phyloP scores from a whole-genome alignment of 2,329 filamentous ascomycete species.

The Nemania abortiva region DNA sequence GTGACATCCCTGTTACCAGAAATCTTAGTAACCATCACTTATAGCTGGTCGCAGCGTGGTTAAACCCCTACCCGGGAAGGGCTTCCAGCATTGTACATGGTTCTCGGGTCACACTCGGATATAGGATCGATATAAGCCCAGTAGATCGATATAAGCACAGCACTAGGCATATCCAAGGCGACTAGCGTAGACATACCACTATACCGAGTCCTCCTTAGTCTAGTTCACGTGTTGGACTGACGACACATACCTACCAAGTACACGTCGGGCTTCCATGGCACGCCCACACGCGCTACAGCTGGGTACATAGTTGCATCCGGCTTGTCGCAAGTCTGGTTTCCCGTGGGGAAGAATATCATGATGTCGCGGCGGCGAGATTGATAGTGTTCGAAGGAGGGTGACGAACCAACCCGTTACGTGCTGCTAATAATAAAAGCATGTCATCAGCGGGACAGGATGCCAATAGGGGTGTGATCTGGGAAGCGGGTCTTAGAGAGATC shows the following conservation, averaged over 20 bases:
- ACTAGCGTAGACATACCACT: background rate
- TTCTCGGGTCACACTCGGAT: slow-evolving; percentile 26
- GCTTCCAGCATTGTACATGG: background rate
- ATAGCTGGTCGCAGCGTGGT: slow-evolving; percentile 2
- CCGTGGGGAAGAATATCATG: slow-evolving; percentile 26
- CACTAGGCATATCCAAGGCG: background rate
- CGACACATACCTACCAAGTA: too few relatives aligned
- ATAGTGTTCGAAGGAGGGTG: slow-evolving; percentile 8
- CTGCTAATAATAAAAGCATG: slow-evolving; percentile 38
- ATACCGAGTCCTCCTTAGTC: slow-evolving; percentile 14
- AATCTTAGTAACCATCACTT: slow-evolving; percentile 18
- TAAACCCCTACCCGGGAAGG: slow-evolving; percentile 25
- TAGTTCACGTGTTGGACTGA: slow-evolving; percentile 4
- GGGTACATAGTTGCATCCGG: slow-evolving; percentile 11
- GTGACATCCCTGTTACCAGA: slow-evolving; percentile 16
- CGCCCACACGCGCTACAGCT: too few relatives aligned
- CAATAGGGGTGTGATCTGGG: slow-evolving; percentile 35
- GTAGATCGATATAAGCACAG: background rate
- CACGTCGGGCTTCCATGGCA: slow-evolving; percentile 13
- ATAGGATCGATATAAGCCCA: slow-evolving; percentile 7
- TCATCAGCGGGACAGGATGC: slow-evolving; percentile 31
- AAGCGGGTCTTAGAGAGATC: slow-evolving; percentile 36
- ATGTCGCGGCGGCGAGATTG: slow-evolving; percentile 29
- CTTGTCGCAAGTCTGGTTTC: slow-evolving; percentile 16
- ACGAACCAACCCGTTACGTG: slow-evolving; percentile 30